Percentiles rank a stretch among this genome's conserved stretches.
Evolutionary conservation across 495 filamentous ascomycete species (phyloP).

Genomic region (Echria macrotheca): DNA sequence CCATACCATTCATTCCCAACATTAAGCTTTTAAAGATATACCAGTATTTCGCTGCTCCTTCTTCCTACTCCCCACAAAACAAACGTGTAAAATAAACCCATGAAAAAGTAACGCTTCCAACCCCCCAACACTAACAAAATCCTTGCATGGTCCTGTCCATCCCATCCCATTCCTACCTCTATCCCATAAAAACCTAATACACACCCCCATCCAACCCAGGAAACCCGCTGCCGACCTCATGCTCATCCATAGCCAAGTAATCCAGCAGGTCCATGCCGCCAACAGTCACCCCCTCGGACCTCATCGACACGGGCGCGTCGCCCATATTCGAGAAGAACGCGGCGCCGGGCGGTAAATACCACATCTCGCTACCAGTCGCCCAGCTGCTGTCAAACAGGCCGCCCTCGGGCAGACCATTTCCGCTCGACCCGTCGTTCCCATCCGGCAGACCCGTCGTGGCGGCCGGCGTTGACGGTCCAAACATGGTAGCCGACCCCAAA

Average conservation of each 20-base stretch:
- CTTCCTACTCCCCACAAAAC: no score
- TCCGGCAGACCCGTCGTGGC: constrained; percentile 31
- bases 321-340: constrained; percentile 52
- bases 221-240: no score
- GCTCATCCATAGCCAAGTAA: constrained; percentile 50
- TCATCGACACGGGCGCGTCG: constrained; percentile 48
- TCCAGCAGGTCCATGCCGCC: constrained; percentile 52
- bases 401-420: constrained; percentile 2
- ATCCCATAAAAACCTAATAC: no score
- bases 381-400: constrained; percentile 40
- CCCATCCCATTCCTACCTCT: no score
- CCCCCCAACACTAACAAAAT: no score
- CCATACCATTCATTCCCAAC: no score
- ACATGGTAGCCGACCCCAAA: constrained; percentile 39
- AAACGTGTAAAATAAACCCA: no score
- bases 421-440: constrained; percentile 20
- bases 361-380: constrained; percentile 47
- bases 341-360: constrained; percentile 51
- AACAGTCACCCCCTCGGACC: constrained; percentile 53
- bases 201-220: no score
- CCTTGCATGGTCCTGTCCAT: no score
- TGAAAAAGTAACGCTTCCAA: no score
- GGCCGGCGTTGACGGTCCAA: constrained; percentile 40
- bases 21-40: no score
- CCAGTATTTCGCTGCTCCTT: no score